A percentile compares a stretch with the other conserved stretches of the same genome.
Evolutionary conservation across 2,329 filamentous ascomycete species (phyloP).

Genomic region (Pseudogymnoascus sp.): DNA sequence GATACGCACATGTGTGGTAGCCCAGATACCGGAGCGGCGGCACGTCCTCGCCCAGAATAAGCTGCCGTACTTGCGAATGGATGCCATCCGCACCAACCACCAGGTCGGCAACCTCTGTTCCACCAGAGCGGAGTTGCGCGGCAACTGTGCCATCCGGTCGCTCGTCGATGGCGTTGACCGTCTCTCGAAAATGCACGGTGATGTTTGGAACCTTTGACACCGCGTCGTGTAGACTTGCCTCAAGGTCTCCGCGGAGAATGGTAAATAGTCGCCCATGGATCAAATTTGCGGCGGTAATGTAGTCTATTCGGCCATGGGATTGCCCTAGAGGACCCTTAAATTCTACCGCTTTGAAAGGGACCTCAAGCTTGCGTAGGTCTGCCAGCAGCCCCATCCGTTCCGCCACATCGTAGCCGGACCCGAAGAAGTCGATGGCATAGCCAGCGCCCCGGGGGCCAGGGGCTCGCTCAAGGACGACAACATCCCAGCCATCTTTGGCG

Average conservation of each 20-base stretch:
- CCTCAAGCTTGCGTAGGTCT: background rate
- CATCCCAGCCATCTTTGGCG: background rate
- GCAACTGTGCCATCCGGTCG: no score
- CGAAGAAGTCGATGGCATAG: background rate
- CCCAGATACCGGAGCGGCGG: background rate
- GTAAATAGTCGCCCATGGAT: no score
- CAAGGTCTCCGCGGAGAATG: no score
- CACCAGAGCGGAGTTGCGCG: no score
- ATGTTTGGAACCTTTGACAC: no score
- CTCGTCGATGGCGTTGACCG: no score
- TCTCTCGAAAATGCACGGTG: no score
- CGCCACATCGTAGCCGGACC: background rate
- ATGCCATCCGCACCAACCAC: no score
- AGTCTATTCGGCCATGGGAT: background rate
- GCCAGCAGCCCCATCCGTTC: background rate
- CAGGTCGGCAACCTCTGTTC: no score
- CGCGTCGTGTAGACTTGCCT: no score
- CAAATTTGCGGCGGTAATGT: slow-evolving; percentile 24
- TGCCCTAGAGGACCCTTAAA: background rate
- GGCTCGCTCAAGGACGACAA: background rate
- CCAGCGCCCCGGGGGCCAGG: background rate
- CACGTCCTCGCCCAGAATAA: background rate
- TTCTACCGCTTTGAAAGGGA: background rate
- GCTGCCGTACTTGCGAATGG: slow-evolving; percentile 41
- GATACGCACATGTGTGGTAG: background rate